Conservation (phyloP, 164 flowering plant species). For the Nymphaea colorata region DNA sequence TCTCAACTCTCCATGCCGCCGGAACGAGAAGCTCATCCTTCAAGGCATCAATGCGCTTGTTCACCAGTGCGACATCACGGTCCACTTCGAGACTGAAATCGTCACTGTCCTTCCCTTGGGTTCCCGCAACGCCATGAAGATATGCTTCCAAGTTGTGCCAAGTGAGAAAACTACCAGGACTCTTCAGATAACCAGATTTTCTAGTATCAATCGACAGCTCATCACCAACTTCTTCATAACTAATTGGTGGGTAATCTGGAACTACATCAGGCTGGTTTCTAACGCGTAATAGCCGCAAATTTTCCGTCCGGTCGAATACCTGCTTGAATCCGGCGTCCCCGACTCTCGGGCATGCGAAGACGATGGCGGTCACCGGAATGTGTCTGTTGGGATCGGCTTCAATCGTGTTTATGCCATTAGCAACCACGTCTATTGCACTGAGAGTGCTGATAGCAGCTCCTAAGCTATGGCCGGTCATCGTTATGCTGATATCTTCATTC, state of each 20-base stretch:
- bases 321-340: slow-evolving; percentile 44
- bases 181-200: slow-evolving; percentile 46
- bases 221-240: slow-evolving; percentile 47
- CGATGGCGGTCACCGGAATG: slow-evolving; percentile 46
- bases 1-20: neutral
- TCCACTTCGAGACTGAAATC: slow-evolving; percentile 40
- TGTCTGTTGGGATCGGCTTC: slow-evolving; percentile 11
- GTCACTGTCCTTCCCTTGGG: slow-evolving; percentile 27
- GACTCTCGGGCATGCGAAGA: slow-evolving; percentile 62
- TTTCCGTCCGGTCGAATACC: slow-evolving; percentile 14
- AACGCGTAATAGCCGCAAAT: slow-evolving; percentile 32
- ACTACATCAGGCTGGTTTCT: slow-evolving; percentile 45
- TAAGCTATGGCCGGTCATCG: slow-evolving; percentile 53
- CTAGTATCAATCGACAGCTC: slow-evolving; percentile 46
- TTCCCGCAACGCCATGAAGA: slow-evolving; percentile 72
- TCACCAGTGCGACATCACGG: slow-evolving; percentile 35
- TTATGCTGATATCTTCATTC: slow-evolving; percentile 40
- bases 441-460: slow-evolving; percentile 72
- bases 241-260: slow-evolving; percentile 55
- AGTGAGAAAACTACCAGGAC: slow-evolving; percentile 24
- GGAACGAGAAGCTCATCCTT: slow-evolving; percentile 1
- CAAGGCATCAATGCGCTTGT: slow-evolving; percentile 15
- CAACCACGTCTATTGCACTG: slow-evolving; percentile 54
- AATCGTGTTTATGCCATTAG: slow-evolving; percentile 36
- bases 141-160: slow-evolving; percentile 62